Conservation (phyloP, 768 basidiomycete species). For the Mycena rosella region DNA sequence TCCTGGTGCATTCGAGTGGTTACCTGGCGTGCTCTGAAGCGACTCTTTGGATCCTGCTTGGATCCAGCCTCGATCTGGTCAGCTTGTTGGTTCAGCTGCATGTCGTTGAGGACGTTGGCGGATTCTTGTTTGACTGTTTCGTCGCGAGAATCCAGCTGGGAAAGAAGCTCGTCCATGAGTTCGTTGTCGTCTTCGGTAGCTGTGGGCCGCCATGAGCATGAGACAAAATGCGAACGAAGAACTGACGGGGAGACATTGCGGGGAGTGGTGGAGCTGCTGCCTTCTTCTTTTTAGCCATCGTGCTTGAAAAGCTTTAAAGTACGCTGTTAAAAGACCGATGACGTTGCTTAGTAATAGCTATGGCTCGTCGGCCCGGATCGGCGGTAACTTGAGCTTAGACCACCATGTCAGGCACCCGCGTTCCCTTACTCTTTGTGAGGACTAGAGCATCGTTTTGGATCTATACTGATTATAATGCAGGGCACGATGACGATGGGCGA, state of each 20-base stretch:
- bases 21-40: conserved; percentile 82
- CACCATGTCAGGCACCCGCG: conserved; percentile 32
- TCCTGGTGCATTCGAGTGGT: conserved; percentile 26
- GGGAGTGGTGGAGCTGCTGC: conserved; percentile 44
- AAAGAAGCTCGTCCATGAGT: conserved; percentile 81
- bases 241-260: conserved; percentile 36
- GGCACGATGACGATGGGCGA: conserved; percentile 32
- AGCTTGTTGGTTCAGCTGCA: conserved; percentile 54
- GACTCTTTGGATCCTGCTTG: conserved; percentile 71
- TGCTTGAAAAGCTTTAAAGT: too few species aligned
- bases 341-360: too few species aligned
- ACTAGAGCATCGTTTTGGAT: not conserved
- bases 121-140: conserved; percentile 62
- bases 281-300: conserved; percentile 68
- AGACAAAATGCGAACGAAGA: not conserved
- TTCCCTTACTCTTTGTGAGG: conserved; percentile 54
- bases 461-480: not conserved
- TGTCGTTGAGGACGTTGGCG: conserved; percentile 61
- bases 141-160: conserved; percentile 79
- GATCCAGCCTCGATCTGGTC: conserved; percentile 44
- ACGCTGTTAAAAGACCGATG: too few species aligned
- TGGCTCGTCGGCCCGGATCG: too few species aligned
- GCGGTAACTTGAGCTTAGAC: not conserved
- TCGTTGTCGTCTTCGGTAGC: conserved; percentile 61
- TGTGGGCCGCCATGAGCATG: not conserved